Evolutionary conservation across 495 filamentous ascomycete species (phyloP).

Genomic region (Aspergillus diversus): DNA sequence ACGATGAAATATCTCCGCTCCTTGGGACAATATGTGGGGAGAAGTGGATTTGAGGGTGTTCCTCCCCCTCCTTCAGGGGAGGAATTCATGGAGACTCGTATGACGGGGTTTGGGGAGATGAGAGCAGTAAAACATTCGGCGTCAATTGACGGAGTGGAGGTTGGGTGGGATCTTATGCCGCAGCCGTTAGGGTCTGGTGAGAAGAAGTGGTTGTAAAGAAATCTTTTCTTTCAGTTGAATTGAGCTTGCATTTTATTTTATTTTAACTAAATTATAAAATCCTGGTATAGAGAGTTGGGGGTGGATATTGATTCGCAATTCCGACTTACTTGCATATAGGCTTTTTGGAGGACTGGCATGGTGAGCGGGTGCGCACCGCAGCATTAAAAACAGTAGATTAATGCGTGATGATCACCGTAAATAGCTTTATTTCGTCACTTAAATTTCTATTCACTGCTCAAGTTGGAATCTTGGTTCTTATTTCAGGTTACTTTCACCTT

Average conservation of each 20-base stretch:
- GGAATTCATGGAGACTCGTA: constrained; percentile 25
- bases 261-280: too few relatives aligned
- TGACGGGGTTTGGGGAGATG: constrained; percentile 30
- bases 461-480: too few relatives aligned
- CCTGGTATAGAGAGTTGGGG: too few relatives aligned
- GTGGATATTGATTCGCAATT: too few relatives aligned
- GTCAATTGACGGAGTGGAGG: constrained; percentile 26
- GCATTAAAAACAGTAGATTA: too few relatives aligned
- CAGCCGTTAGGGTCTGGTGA: constrained; percentile 29
- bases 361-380: too few relatives aligned
- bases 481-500: too few relatives aligned
- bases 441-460: too few relatives aligned
- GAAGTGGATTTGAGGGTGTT: constrained; percentile 21
- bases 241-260: not conserved
- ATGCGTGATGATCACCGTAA: too few relatives aligned
- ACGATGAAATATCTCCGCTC: constrained; percentile 35
- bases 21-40: constrained; percentile 26
- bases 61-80: constrained; percentile 6
- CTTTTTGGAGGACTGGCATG: too few relatives aligned
- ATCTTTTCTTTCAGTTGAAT: not conserved
- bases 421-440: too few relatives aligned
- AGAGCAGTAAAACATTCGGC: constrained; percentile 28
- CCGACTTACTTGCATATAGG: too few relatives aligned
- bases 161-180: constrained; percentile 36
- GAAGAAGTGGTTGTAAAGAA: constrained; percentile 23